Conservation (phyloP, 306 rosid genomes). For the Canavalia gladiata region DNA sequence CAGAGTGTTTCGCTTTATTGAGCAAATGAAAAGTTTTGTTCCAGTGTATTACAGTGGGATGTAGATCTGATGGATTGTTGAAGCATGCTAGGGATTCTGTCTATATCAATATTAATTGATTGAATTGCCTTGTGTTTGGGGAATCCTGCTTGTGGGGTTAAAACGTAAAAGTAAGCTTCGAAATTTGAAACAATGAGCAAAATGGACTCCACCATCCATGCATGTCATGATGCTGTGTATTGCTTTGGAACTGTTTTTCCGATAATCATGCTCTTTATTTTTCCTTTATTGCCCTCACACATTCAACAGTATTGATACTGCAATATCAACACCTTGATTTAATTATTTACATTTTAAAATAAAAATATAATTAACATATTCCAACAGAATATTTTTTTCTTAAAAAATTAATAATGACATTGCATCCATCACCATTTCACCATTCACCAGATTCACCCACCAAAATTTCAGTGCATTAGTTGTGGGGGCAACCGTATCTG, state of each 20-base stretch:
- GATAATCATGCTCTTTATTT: conserved; percentile 39
- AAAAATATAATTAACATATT: too few relatives aligned
- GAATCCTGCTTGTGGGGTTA: conserved; percentile 43
- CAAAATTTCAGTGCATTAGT: conserved; percentile 33
- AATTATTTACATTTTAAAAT: background rate
- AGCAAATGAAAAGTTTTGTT: conserved; percentile 27
- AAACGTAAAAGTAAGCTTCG: conserved; percentile 44
- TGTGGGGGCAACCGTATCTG: conserved; percentile 33
- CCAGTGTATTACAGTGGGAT: background rate
- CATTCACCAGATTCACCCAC: conserved; percentile 40
- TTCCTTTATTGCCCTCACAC: background rate
- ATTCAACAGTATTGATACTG: background rate
- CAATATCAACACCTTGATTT: background rate
- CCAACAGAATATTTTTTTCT: too few relatives aligned
- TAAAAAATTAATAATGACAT: background rate
- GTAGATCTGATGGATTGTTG: conserved; percentile 31
- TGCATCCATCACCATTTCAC: conserved; percentile 29
- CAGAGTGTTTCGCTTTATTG: conserved; percentile 38
- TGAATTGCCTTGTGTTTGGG: conserved; percentile 29
- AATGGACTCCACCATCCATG: conserved; percentile 49
- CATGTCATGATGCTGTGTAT: conserved; percentile 38
- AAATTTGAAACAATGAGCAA: conserved; percentile 39
- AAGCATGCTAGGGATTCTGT: conserved; percentile 35
- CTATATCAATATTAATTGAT: conserved; percentile 23
- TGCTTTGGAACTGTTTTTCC: conserved; percentile 27